phyloP scores from a whole-genome alignment of 2,329 filamentous ascomycete species.

The Fusarium stilboides region DNA sequence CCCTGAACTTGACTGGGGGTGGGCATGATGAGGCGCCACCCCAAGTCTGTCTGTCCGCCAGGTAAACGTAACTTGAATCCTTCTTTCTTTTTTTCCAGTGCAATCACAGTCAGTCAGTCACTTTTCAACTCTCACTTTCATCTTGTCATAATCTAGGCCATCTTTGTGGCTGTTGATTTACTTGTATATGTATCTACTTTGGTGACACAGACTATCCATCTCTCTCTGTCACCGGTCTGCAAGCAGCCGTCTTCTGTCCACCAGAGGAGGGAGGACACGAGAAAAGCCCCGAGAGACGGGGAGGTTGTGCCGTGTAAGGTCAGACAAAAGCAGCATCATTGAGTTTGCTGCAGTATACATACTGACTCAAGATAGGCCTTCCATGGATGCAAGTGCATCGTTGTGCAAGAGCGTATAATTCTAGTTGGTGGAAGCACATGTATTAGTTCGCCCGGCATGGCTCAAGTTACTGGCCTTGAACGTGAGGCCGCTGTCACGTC shows the following conservation, averaged over 20 bases:
- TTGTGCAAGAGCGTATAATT: constrained; percentile 35
- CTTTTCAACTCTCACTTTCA: constrained; percentile 11
- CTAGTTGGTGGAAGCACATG: constrained; percentile 2
- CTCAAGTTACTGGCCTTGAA: constrained; percentile 41
- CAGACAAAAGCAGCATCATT: constrained; percentile 19
- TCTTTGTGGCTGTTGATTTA: constrained; percentile 4
- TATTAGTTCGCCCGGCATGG: constrained; percentile 47
- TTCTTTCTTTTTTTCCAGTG: constrained; percentile 6
- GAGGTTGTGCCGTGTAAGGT: constrained; percentile 32
- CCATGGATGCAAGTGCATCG: constrained; percentile 47
- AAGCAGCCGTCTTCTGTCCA: constrained; percentile 19
- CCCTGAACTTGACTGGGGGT: constrained; percentile 4
- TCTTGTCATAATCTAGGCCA: constrained; percentile 11
- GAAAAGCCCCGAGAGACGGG: constrained; percentile 34
- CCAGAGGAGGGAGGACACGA: constrained; percentile 17
- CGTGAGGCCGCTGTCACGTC: constrained; percentile 43
- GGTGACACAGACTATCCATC: constrained; percentile 28
- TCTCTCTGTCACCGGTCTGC: constrained; percentile 22
- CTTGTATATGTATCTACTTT: constrained; percentile 3
- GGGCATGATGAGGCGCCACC: constrained; percentile 37
- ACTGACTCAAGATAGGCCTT: constrained; percentile 26
- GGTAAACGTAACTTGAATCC: constrained; percentile 19
- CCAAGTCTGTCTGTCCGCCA: constrained; percentile 13
- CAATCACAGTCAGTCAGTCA: constrained; percentile 9
- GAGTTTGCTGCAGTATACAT: neutral